These are phyloP conservation scores for Athelia sp. DNA, from an alignment of 1,284 basidiomycete species.

Conservation along the genomic window DNA sequence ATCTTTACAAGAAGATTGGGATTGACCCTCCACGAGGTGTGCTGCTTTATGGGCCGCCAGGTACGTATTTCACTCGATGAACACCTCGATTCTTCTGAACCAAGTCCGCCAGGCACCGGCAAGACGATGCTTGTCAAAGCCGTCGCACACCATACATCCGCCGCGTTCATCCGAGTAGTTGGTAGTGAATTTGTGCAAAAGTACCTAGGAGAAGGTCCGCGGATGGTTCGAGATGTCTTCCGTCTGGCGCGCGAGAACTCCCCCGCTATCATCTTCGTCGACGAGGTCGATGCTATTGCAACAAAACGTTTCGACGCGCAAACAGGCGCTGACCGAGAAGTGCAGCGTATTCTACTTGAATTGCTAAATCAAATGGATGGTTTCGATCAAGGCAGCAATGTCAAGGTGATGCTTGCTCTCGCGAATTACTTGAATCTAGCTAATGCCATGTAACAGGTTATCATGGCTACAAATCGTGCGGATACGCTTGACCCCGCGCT, in stretches of 20 bases:
- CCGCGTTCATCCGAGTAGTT: constrained; percentile 96
- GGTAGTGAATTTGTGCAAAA: constrained; percentile 99
- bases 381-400: constrained; percentile 98
- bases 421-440: not conserved
- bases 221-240: constrained; percentile 99
- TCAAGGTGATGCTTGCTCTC: constrained; percentile 66
- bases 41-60: constrained; percentile 89
- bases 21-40: constrained; percentile 98
- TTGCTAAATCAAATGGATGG: constrained; percentile 99
- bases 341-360: constrained; percentile 98
- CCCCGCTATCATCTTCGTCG: constrained; percentile 99
- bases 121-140: constrained; percentile 99
- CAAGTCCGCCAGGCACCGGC: constrained; percentile 72
- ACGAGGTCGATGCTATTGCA: constrained; percentile 99
- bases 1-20: constrained; percentile 98
- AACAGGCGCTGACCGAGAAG: constrained; percentile 98
- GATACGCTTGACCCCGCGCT: constrained; percentile 96
- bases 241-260: constrained; percentile 95
- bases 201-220: constrained; percentile 97
- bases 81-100: not conserved
- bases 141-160: constrained; percentile 96
- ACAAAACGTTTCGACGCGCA: constrained; percentile 99
- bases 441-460: constrained; percentile 56
- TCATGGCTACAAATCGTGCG: constrained; percentile 97
- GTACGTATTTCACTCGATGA: constrained; percentile 32